Percentiles rank a stretch among this genome's conserved stretches.
Evolutionary conservation across 805 yeast species (phyloP).

Genomic region (Nakazawaea anatomiae): DNA sequence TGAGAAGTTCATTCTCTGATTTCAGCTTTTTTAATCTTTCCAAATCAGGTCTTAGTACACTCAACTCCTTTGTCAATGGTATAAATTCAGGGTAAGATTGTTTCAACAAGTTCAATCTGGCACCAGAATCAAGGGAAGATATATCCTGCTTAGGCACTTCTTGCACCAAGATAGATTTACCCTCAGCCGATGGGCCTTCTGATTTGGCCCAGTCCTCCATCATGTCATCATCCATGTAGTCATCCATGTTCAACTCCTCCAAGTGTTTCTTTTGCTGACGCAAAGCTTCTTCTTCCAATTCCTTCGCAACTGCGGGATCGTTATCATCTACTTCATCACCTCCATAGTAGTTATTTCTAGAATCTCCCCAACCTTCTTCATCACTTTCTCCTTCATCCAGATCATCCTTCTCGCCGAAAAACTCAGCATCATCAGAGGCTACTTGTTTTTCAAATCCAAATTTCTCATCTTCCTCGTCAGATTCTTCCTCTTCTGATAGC

Average conservation of each 20-base stretch:
- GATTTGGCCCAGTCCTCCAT: conserved; percentile 72
- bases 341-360: conserved; percentile 54
- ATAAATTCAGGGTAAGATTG: conserved; percentile 77
- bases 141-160: conserved; percentile 39
- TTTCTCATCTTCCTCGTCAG: conserved; percentile 27
- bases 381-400: conserved; percentile 25
- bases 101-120: conserved; percentile 47
- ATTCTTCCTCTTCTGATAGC: conserved; percentile 28
- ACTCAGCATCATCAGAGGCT: conserved; percentile 43
- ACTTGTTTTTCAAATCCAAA: conserved; percentile 33
- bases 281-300: conserved; percentile 82
- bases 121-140: conserved; percentile 42
- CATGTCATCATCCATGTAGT: conserved; percentile 71
- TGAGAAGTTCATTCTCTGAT: conserved; percentile 26
- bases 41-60: conserved; percentile 35
- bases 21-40: conserved; percentile 26
- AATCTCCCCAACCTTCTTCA: conserved; percentile 36
- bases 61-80: conserved; percentile 65
- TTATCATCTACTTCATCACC: conserved; percentile 61
- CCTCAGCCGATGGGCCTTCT: conserved; percentile 41
- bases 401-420: conserved; percentile 25
- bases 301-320: conserved; percentile 53
- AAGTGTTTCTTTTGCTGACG: conserved; percentile 79
- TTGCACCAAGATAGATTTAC: conserved; percentile 20
- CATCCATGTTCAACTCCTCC: conserved; percentile 69